These are phyloP conservation scores for Plasmodium adleri DNA, from an alignment of 169 alveolate species.

Conservation along the genomic window DNA sequence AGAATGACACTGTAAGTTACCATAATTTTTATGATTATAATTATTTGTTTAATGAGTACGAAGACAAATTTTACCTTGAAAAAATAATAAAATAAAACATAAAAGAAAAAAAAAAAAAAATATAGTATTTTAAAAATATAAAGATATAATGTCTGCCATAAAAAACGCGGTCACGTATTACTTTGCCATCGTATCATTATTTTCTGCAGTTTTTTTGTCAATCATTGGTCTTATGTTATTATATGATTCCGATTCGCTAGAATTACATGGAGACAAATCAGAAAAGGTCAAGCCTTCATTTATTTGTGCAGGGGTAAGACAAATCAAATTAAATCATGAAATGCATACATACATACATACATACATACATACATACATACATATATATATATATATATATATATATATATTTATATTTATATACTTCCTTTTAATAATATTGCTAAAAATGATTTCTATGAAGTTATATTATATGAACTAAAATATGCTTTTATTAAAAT, in stretches of 20 bases:
- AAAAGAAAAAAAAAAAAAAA: constrained; percentile 2
- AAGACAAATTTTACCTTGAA: constrained; percentile 12
- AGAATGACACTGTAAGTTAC: constrained; percentile 55
- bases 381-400: constrained; percentile 11
- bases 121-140: constrained; percentile 10
- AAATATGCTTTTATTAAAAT: too few species aligned
- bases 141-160: constrained; percentile 64
- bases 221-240: constrained; percentile 56
- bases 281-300: constrained; percentile 66
- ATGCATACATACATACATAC: constrained; percentile 1
- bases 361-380: background rate
- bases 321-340: constrained; percentile 2
- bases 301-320: constrained; percentile 75
- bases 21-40: background rate
- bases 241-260: constrained; percentile 69
- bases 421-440: background rate
- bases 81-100: background rate
- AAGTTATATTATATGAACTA: too few species aligned
- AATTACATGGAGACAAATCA: constrained; percentile 55
- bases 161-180: constrained; percentile 55
- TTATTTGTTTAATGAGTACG: constrained; percentile 14
- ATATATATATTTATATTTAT: constrained; percentile 3
- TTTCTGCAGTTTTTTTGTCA: constrained; percentile 73
- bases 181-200: constrained; percentile 69
- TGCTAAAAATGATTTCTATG: too few species aligned